Evolutionary conservation across 345 rosid genomes (phyloP), one percentile per base, ranked within the genome.

Genomic region (Gossypium bickii): DNA sequence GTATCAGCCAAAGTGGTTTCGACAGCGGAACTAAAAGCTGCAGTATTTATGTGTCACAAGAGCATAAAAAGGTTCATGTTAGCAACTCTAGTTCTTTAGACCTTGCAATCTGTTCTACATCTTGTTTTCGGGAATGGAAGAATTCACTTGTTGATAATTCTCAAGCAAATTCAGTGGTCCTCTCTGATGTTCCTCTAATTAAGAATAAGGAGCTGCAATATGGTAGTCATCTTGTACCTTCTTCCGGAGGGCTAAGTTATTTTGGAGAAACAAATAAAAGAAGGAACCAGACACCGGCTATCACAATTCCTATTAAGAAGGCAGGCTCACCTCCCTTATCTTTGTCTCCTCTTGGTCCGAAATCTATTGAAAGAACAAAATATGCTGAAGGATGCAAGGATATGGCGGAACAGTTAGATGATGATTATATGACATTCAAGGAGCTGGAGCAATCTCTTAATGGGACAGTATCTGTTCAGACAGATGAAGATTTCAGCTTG

Each of bases 301-400:
- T 86, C 74, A 47, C 85, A 4, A 73, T 80, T 72, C 78, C 88
- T 66, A 75, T 81, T 34, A 67, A 85, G 69, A 85, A 83, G 75
- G 59, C 76, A 13, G 51, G 67, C 53, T 81, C 87, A 47, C 72
- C 89, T 76, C 79, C 88, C 38, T 75, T 85, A 77, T 90, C 92
- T 24, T 72, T 85, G 78, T 90, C 94, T 72, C 94, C 94, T 27
- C 88, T 90, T 3, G 94, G 94, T 65, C 94, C 90, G 43, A 86
- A 80, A 59, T 80, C 81, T 75, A 53, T 76, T 27, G 89, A 77
- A 78, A 84, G 84, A 82, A 66, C 74, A 57, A 83, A 83, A 57
- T n/a, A 76, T 56, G 52, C 45, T 4, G 81, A 78, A 76, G 76
- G 83, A 76, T 66, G 67, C 73, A 67, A 71, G 60, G 77, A 74